Evolutionary conservation across 345 rosid genomes (phyloP), one percentile per base, ranked within the genome.

Genomic region (Anastatica hierochuntica): DNA sequence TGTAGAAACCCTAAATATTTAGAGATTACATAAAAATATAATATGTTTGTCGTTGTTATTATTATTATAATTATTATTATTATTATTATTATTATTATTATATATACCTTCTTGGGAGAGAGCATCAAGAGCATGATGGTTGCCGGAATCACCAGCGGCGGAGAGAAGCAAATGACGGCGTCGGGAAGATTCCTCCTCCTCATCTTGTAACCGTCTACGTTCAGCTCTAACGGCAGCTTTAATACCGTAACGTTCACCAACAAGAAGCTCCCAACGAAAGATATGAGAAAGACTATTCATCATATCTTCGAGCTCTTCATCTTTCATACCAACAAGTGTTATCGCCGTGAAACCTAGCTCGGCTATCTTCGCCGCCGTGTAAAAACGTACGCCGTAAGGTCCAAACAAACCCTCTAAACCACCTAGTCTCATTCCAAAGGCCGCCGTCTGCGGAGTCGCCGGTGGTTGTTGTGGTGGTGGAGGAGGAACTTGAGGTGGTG

Each of bases 241-340:
- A 30, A 92, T 72, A 21, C 98, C 98, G 47, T 79, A 92, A 31
- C 95, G 72, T 56, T 92, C 98, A 6, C 98, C 98, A 6, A 92
- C 95, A 1, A 85, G 81, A 49, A 92, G 86, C 43, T 92, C 97
- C 95, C 90, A 88, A 34, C 97, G 67, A 69, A 81, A 92, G 54
- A 92, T 79, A 48, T 92, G 98, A 38, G 79, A 73, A 38, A 92
- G 68, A 53, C 90, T 88, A 72, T 83, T 88, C 95, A 92, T 92
- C 98, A 92, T 92, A 57, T 92, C 98, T 4, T 92, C 98, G 3
- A 92, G 77, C 80, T 92, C 98, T 61, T 85, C 98, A 17, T 92
- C 98, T 53, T 56, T 85, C 98, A 92, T 92, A 50, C 79, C 80
- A 53, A 92, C 50, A 2, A 92, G 84, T n/a, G 98, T 92, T 59